Evolutionary conservation across 208 protist genomes (phyloP), one percentile per base, ranked within the genome.

Genomic region (Acanthamoeba triangularis): DNA sequence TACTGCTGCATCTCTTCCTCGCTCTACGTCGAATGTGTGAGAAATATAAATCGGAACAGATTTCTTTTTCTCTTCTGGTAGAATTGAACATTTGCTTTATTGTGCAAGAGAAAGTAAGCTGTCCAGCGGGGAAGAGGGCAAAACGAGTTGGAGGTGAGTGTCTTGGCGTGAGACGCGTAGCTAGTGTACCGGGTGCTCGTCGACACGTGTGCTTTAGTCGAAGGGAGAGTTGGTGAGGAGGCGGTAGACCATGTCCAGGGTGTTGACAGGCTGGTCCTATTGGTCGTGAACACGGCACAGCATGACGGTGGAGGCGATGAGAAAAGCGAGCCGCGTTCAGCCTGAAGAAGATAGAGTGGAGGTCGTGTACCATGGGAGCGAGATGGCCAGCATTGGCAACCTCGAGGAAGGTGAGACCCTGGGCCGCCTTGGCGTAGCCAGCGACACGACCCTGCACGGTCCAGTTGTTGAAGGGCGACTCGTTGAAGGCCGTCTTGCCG

Each of bases 391-490:
- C 82, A 44, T 90, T 41, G 33, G 47, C 82, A 16, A 90, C 28
- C 33, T 90, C 54, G 41, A 90, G 82, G 52, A 59, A 90, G 54
- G 82, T 90, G 49, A 90, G 37, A 23, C 82, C 82, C 82, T 90
- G 16, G 8, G 47, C 82, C 16, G 52, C 7, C 37, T 90, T 90
- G 54, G 33, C 82, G 49, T 65, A 65, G 54, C 82, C 82, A 90
- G 82, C 82, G 18, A 90, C 82, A 23, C 33, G 41, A 37, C 82
- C 82, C 47, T 65, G 47, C 23, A 90, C 82, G 47, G 47, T 90
- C 82, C 82, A 90, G 82, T 90, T 65, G 49, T 13, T 65, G 82
- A 90, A 90, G 41, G 47, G 47, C 28, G 47, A 11, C 14, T 35
- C 7, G 54, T 90, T 90, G 49, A 90, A 90, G 54, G 82, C 82